Percentiles rank a stretch among this genome's conserved stretches.
phyloP scores from a whole-genome alignment of 108 stramenopile genomes.

The Epipyxis sp. region DNA sequence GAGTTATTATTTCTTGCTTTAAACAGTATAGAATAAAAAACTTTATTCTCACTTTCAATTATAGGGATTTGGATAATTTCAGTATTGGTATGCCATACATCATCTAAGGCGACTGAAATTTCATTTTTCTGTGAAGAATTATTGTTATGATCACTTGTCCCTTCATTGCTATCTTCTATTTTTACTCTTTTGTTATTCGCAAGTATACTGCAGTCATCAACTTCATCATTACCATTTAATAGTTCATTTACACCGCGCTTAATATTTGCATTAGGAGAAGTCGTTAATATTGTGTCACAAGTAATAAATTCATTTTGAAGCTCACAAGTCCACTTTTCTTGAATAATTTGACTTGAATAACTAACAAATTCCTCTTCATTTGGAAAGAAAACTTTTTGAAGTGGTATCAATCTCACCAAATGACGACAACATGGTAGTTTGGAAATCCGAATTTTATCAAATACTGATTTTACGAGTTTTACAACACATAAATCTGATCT shows the following conservation, averaged over 20 bases:
- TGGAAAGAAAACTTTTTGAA: constrained; percentile 1
- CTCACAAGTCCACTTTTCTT: neutral
- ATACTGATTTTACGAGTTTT: neutral
- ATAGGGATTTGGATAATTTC: too few relatives aligned
- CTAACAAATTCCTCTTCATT: neutral
- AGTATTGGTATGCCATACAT: too few relatives aligned
- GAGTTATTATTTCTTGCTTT: neutral
- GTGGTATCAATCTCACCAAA: neutral
- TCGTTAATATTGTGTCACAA: neutral
- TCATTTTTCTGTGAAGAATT: too few relatives aligned
- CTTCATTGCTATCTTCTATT: too few relatives aligned
- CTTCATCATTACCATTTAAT: neutral
- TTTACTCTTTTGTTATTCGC: neutral
- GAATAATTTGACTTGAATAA: neutral
- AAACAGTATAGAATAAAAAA: too few relatives aligned
- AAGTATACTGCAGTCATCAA: neutral
- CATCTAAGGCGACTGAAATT: too few relatives aligned
- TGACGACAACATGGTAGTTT: neutral
- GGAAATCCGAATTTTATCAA: neutral
- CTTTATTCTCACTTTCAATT: too few relatives aligned
- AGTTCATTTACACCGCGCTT: neutral
- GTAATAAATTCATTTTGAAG: neutral
- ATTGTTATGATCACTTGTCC: too few relatives aligned
- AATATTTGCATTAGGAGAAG: neutral
- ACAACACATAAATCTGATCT: neutral